Base-by-base conservation (phyloP, 2,329 filamentous ascomycete genomes). In the Ophiostoma quercus region DNA sequence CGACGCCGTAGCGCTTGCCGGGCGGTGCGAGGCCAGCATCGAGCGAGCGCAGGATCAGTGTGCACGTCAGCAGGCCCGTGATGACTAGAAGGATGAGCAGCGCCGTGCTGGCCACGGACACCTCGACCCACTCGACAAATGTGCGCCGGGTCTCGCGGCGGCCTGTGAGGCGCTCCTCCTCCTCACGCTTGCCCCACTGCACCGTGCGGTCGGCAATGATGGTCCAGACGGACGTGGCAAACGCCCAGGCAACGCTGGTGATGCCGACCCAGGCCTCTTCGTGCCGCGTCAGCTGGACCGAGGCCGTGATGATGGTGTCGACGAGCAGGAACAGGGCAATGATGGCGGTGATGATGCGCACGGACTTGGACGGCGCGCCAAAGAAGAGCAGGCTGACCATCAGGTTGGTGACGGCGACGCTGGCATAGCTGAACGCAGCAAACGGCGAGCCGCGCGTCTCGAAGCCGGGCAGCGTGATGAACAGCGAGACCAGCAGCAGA, bases 241-340 rank as follows among this genome's bases (percentile, higher is more conserved):
- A 83, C 22, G 92, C 91, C 94, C 84, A 97, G 19, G 92, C 80
- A 2, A 94, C 90, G 60, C 91, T 95, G 11, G 87, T 88, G 69
- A 95, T 90, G n/a, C 95, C 95, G 0, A 95, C 89, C 90, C 93
- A 96, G 41, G 92, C 90, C 79, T 98, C 94, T 78, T 97, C 93
- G 25, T 90, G 83, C 16, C 94, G 86, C 19, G 94, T 85, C 73
- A 87, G 86, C 66, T 88, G 82, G 0, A 97, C 92, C 0, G 90
- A 84, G 2, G 96, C 79, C 54, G 96, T 90, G 68, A 98, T 84
- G 74, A 96, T 88, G 80, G 91, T 86, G 77, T 97, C 87, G 63
- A 94, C 80, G 4, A 92, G 78, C 22, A 96, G 81, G 22, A 95
- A 79, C 1, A 84, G 80, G 0, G 89, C 84, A 73, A 94, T 85